Evolutionary conservation across 1,284 basidiomycete genomes (phyloP), one percentile per base, ranked within the genome.

Genomic region (Puccinia hordei): DNA sequence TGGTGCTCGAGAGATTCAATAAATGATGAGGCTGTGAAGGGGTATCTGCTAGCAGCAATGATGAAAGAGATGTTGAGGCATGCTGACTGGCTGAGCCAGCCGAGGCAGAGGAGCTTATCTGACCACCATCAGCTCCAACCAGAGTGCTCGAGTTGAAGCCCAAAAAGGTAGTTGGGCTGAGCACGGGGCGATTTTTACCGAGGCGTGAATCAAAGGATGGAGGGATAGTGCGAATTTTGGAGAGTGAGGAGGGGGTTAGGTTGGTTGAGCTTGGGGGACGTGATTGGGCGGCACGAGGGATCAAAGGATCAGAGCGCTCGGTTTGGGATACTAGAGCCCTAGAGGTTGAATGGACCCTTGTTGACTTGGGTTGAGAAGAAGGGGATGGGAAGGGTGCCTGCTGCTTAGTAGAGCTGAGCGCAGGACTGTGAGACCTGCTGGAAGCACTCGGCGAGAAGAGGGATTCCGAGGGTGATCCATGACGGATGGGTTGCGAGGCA

Each of bases 391-490:
- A n/a, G 35, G 71, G 53, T 35, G 24, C 10, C 13, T 55, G 38
- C 22, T 65, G 30, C 27, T 53, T 71, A 4, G 27, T 15, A 10
- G 46, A 53, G 6, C 68, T 55, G 41, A 13, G 38, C 27, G 63
- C 63, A 15, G 63, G 68, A 30, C 49, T 51, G 30, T 71, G 68
- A 4, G 68, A 53, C 30, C 68, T 71, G 24, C 49, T 51, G 49
- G 68, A 38, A 44, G 33, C 8, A 30, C 8, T 53, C 2, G 68
- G 46, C n/a, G 46, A 53, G 49, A 71, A 53, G 33, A 53, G 49
- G 9, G 68, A 71, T 71, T 71, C 68, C 22, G 33, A 49, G n/a
- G 68, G 27, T 4, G 68, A 71, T 30, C 68, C 49, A 66, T 46
- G 63, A 38, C 68, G 22, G 24, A 17, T 55, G 2, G 13, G 49